Evolutionary conservation across 169 alveolate species (phyloP).

Genomic region (Cryptosporidium tyzzeri): DNA sequence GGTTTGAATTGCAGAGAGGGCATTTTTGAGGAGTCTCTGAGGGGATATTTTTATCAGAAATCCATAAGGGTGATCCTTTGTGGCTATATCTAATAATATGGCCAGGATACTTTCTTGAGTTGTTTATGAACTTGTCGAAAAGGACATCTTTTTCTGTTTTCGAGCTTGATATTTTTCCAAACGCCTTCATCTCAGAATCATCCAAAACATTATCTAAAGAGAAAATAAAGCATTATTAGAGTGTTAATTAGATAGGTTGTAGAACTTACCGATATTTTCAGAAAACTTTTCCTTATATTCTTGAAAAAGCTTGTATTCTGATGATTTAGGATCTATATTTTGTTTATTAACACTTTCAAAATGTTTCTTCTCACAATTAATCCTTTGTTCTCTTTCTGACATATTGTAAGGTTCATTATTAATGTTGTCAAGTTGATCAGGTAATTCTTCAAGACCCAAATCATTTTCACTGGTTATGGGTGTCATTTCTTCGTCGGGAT

Average conservation of each 20-base stretch:
- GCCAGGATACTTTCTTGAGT: slow-evolving; percentile 31
- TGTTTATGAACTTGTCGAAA: slow-evolving; percentile 41
- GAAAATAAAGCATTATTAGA: background rate
- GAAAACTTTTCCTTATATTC: slow-evolving; percentile 21
- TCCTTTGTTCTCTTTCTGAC: background rate
- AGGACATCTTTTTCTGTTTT: slow-evolving; percentile 12
- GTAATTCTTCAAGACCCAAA: too few species aligned
- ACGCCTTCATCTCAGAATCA: slow-evolving; percentile 72
- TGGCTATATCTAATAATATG: slow-evolving; percentile 54
- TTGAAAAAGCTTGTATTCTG: slow-evolving; percentile 33
- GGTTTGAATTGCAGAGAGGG: slow-evolving; percentile 21
- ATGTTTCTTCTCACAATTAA: background rate
- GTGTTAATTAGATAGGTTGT: background rate
- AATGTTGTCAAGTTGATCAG: background rate
- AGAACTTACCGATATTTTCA: slow-evolving; percentile 59
- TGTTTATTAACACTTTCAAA: slow-evolving; percentile 8
- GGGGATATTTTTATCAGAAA: slow-evolving; percentile 35
- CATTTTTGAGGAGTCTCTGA: slow-evolving; percentile 31
- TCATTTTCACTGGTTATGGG: background rate
- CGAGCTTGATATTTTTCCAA: slow-evolving; percentile 1
- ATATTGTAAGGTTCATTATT: background rate
- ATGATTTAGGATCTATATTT: slow-evolving; percentile 8
- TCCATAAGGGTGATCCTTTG: slow-evolving; percentile 46
- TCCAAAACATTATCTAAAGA: slow-evolving; percentile 59
- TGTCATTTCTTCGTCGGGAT: background rate